Evolutionary conservation across 2,329 filamentous ascomycete genomes (phyloP).

Genomic region (Dactylella cylindrospora): DNA sequence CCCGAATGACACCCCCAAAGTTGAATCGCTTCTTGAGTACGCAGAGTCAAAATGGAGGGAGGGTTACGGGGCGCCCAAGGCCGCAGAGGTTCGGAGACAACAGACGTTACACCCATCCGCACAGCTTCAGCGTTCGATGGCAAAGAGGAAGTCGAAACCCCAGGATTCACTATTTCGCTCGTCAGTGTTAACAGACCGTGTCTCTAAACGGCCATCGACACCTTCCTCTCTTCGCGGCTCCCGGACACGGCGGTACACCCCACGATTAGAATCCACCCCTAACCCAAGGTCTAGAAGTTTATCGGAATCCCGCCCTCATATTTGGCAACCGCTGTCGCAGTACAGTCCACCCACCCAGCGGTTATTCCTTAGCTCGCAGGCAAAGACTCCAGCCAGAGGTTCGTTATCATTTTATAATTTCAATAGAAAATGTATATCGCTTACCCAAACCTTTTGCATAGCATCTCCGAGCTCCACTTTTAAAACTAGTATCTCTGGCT

Average conservation of each 20-base stretch:
- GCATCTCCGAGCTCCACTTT: constrained; percentile 17
- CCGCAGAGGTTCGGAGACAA: background rate
- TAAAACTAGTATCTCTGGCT: background rate
- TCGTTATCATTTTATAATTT: background rate
- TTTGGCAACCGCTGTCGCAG: no score
- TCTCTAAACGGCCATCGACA: constrained; percentile 28
- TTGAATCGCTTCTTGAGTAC: constrained; percentile 25
- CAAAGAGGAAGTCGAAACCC: constrained; percentile 7
- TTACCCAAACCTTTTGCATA: constrained; percentile 3
- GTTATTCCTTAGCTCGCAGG: background rate
- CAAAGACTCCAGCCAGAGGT: constrained; percentile 5
- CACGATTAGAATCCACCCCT: background rate
- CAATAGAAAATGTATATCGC: background rate
- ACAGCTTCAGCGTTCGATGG: constrained; percentile 21
- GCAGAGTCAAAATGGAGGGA: constrained; percentile 35
- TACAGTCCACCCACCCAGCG: constrained; percentile 25
- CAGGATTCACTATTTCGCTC: constrained; percentile 1
- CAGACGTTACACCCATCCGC: background rate
- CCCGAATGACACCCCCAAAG: background rate
- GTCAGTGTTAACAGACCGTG: constrained; percentile 5
- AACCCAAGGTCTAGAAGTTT: constrained; percentile 1
- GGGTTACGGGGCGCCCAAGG: constrained; percentile 8
- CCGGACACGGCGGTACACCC: constrained; percentile 5
- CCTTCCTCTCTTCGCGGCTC: constrained; percentile 28
- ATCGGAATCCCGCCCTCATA: constrained; percentile 4